A percentile compares a stretch with the other conserved stretches of the same genome.
Evolutionary conservation across 192 early-diverging fungal genomes (phyloP).

Genomic region (Jimgerdemannia flammicorona): DNA sequence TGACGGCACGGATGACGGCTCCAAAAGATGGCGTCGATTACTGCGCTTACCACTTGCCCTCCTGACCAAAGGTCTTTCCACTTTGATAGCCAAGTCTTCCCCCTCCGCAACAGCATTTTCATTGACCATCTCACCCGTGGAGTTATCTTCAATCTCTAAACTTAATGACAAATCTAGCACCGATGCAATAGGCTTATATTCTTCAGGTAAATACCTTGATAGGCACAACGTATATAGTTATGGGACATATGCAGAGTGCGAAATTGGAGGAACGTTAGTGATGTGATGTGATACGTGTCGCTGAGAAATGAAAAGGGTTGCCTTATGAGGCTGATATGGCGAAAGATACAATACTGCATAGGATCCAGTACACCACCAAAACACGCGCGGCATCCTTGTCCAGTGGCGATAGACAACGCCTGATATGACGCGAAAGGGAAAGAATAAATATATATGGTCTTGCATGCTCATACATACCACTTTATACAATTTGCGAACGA

Average conservation of each 20-base stretch:
- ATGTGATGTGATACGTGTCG: too few relatives aligned
- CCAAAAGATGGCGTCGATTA: not conserved
- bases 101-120: not conserved
- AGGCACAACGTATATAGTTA: not conserved
- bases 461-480: too few relatives aligned
- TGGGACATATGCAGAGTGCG: not conserved
- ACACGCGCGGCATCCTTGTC: not conserved
- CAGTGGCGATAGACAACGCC: not conserved
- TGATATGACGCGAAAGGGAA: not conserved
- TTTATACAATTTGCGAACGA: too few relatives aligned
- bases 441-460: too few relatives aligned
- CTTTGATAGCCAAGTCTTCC: too few relatives aligned
- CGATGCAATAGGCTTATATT: not conserved
- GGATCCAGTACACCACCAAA: not conserved
- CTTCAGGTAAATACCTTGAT: not conserved
- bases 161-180: not conserved
- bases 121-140: not conserved
- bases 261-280: too few relatives aligned
- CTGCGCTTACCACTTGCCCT: not conserved
- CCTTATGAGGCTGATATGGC: too few relatives aligned
- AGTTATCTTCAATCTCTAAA: not conserved
- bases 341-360: not conserved
- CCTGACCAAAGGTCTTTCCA: not conserved
- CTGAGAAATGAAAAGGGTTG: too few relatives aligned
- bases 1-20: not conserved